These are phyloP conservation scores for Gleditsia sinensis DNA, from an alignment of 306 rosid species.

Conservation along the genomic window DNA sequence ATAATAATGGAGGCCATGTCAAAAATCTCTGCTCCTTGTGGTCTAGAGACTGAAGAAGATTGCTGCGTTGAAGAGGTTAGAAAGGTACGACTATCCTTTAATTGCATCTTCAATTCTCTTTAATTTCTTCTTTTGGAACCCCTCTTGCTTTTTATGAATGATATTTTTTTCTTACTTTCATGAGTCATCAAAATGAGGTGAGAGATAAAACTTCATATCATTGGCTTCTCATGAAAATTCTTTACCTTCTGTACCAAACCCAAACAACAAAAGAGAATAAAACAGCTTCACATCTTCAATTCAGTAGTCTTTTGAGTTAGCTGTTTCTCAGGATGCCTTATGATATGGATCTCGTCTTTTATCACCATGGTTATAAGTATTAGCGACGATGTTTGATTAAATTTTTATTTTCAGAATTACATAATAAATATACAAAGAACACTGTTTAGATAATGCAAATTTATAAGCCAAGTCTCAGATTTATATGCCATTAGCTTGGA, in stretches of 20 bases:
- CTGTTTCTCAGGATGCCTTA: background rate
- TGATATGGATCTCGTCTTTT: background rate
- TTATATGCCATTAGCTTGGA: background rate
- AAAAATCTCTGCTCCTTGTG: conserved; percentile 38
- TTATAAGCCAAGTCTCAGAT: background rate
- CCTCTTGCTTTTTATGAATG: background rate
- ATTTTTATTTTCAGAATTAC: background rate
- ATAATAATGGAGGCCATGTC: conserved; percentile 14
- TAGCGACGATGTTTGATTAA: background rate
- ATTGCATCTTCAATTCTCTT: background rate
- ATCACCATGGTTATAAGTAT: background rate
- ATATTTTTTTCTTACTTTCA: no score
- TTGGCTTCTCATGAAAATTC: no score
- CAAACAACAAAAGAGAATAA: background rate
- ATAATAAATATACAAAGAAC: background rate
- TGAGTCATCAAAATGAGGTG: background rate
- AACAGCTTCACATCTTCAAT: background rate
- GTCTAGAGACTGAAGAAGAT: conserved; percentile 16
- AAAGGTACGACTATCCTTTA: conserved; percentile 24
- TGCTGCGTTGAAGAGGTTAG: conserved; percentile 17
- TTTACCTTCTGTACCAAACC: no score
- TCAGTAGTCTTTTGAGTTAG: background rate
- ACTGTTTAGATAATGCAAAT: background rate
- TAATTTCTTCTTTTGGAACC: background rate
- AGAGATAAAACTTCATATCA: background rate